A percentile compares a stretch with the other conserved stretches of the same genome.
These are phyloP conservation scores for Malus sieversii DNA, from an alignment of 306 rosid species.

Conservation along the genomic window DNA sequence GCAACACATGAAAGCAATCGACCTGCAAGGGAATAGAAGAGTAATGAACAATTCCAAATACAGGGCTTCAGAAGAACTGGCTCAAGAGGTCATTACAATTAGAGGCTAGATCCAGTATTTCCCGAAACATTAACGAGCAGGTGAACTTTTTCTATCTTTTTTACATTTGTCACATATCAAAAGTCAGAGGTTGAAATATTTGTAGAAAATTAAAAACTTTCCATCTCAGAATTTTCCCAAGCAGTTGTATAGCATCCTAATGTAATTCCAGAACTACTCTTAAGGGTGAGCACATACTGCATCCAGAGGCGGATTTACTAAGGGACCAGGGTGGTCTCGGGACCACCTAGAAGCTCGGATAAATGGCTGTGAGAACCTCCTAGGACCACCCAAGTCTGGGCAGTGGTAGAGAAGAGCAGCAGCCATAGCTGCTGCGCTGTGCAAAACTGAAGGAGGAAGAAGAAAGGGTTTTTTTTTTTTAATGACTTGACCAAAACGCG, in stretches of 20 bases:
- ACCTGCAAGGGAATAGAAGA: constrained; percentile 45
- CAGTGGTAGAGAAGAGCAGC: too few species aligned
- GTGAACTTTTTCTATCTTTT: neutral
- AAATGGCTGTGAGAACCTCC: too few species aligned
- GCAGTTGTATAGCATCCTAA: neutral
- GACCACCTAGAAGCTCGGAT: too few species aligned
- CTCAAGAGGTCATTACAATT: neutral
- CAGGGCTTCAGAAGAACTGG: neutral
- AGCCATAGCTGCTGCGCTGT: too few species aligned
- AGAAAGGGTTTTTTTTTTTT: too few species aligned
- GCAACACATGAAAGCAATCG: constrained; percentile 94
- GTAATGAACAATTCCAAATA: constrained; percentile 1
- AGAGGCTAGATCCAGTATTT: neutral
- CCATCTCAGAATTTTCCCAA: neutral
- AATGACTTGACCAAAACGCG: too few species aligned
- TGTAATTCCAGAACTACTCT: neutral
- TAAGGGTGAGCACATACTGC: neutral
- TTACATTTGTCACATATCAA: neutral
- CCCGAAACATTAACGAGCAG: neutral
- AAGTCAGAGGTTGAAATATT: neutral
- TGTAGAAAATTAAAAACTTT: neutral
- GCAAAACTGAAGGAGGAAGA: too few species aligned
- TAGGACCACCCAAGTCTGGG: too few species aligned
- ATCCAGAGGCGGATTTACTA: too few species aligned
- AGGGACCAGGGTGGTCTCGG: too few species aligned